Percentiles rank a stretch among this genome's conserved stretches.
phyloP scores from a whole-genome alignment of 139 green algal species.

The Chlamydomonas sp. region DNA sequence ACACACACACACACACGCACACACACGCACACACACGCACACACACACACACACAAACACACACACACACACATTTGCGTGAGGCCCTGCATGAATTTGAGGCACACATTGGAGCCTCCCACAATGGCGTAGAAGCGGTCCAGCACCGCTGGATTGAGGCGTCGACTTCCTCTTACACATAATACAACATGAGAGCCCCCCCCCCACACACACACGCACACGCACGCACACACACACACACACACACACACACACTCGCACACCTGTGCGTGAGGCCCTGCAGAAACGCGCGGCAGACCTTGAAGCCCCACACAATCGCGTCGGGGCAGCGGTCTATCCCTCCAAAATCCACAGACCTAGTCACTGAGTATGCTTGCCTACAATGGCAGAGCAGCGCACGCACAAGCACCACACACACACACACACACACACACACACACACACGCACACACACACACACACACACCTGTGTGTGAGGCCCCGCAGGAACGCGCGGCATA shows the following conservation, averaged over 20 bases:
- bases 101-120: too few relatives aligned
- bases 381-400: not conserved
- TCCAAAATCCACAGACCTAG: not conserved
- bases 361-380: not conserved
- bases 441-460: not conserved
- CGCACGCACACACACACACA: not conserved
- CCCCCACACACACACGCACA: not conserved
- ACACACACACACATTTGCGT: not conserved
- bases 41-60: not conserved
- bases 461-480: conserved; percentile 2
- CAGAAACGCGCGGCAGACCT: too few relatives aligned
- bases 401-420: too few relatives aligned
- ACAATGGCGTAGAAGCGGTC: too few relatives aligned
- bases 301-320: too few relatives aligned
- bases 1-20: conserved; percentile 4
- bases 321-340: too few relatives aligned
- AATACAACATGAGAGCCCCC: not conserved
- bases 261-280: not conserved
- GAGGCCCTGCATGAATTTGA: not conserved
- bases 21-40: not conserved
- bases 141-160: too few relatives aligned
- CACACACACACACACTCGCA: not conserved
- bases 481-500: not conserved
- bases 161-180: not conserved
- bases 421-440: not conserved